Base-by-base conservation (phyloP, 1,139 yeast genomes). In the Pichia sp. region DNA sequence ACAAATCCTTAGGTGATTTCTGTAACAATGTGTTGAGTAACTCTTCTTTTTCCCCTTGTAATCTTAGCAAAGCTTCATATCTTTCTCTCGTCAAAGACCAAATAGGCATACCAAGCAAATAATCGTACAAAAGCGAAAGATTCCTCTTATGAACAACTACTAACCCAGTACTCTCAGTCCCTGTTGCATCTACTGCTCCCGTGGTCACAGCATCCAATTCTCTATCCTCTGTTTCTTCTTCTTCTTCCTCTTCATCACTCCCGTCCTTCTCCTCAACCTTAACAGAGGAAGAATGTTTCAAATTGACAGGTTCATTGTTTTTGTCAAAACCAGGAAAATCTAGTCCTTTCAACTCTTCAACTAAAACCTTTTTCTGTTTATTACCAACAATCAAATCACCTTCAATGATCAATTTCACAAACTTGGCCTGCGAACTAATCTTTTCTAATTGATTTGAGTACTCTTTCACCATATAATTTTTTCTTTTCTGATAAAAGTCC, bases 51-150 rank as follows among this genome's bases (percentile, higher is more conserved):
- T 74, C 83, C 53, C 82, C 89, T 60, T 83, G 79, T 68, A 90
- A 96, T 53, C 77, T 77, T 63, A 90, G 73, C 59, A 93, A 75
- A 63, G 81, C 84, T 64, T 90, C 93, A 67, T 90, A 93, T 62
- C 95, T 79, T 72, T 95, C 99, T 58, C 78, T 78, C 0, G 99
- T 92, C 67, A 93, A 81, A 34, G 97, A 85, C 95, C 97, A 90
- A 63, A 95, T 84, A 42, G 92, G 81, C 97, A 95, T 88, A 54
- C 93, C 92, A 54, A 88, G 74, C 59, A 88, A 75, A 62, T 88
- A 88, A 65, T 88, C 95, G 69, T 80, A 82, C 57, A 88, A 76
- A 56, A 87, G 76, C 64, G 78, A 76, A 13, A 77, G 65, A 4
- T 74, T 74, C 52, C 73, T 77, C 1, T 80, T 80, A 47, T 70